Percentiles rank a stretch among this genome's conserved stretches.
Conservation (phyloP, 2,329 filamentous ascomycete genomes). For the Alternaria brassicae region DNA sequence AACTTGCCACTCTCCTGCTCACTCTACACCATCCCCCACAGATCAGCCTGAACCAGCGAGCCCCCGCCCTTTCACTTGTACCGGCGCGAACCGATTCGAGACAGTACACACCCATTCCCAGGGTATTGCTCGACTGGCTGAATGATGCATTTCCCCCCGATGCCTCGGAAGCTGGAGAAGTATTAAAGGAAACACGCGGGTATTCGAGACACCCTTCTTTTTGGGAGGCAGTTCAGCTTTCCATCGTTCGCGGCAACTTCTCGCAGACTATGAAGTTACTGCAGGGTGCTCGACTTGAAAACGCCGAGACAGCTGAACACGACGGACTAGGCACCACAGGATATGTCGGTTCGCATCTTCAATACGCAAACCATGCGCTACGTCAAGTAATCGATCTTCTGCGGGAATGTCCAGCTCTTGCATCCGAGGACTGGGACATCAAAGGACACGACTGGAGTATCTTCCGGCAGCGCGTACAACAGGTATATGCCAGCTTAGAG, state of each 20-base stretch:
- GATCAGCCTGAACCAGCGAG: slow-evolving; percentile 28
- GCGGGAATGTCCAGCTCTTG: slow-evolving; percentile 73
- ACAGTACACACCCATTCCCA: slow-evolving; percentile 66
- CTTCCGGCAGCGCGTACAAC: slow-evolving; percentile 77
- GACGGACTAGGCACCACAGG: slow-evolving; percentile 69
- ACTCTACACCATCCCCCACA: slow-evolving; percentile 72
- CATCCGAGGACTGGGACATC: slow-evolving; percentile 78
- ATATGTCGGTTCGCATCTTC: slow-evolving; percentile 78
- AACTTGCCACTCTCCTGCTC: slow-evolving; percentile 78
- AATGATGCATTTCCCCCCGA: slow-evolving; percentile 76
- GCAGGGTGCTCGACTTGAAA: slow-evolving; percentile 76
- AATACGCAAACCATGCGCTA: slow-evolving; percentile 76
- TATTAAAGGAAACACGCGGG: slow-evolving; percentile 71
- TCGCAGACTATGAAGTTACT: slow-evolving; percentile 71
- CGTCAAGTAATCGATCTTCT: slow-evolving; percentile 73
- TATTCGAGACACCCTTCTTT: slow-evolving; percentile 79
- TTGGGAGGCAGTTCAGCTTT: slow-evolving; percentile 79
- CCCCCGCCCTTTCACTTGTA: slow-evolving; percentile 35
- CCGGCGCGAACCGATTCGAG: slow-evolving; percentile 31
- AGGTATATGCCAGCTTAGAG: slow-evolving; percentile 73
- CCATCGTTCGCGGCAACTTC: slow-evolving; percentile 78
- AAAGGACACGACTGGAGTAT: slow-evolving; percentile 81
- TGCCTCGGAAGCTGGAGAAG: slow-evolving; percentile 68
- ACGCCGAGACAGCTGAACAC: slow-evolving; percentile 70
- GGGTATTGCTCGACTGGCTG: slow-evolving; percentile 84